Evolutionary conservation across 2,329 filamentous ascomycete species (phyloP).

Genomic region (Aspergillus arachidicola): DNA sequence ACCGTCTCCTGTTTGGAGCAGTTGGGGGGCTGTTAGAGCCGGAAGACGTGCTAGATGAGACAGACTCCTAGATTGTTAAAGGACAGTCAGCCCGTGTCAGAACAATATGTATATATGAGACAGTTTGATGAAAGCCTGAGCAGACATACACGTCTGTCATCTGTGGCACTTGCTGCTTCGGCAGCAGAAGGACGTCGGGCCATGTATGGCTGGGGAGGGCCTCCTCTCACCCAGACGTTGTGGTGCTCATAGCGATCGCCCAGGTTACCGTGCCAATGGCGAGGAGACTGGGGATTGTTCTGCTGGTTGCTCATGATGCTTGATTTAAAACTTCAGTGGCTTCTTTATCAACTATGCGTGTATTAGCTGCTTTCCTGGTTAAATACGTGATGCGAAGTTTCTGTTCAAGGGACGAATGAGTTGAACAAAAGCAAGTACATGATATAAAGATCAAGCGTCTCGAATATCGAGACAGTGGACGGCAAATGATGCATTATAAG

Average conservation of each 20-base stretch:
- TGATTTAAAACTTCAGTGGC: neutral
- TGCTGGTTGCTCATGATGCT: slow-evolving; percentile 26
- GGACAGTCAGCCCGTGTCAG: neutral
- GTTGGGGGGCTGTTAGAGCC: slow-evolving; percentile 21
- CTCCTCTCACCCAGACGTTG: slow-evolving; percentile 40
- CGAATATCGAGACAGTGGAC: neutral
- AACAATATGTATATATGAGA: neutral
- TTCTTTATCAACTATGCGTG: neutral
- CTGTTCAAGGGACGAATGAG: neutral
- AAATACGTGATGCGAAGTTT: neutral
- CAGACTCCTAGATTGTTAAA: slow-evolving; percentile 28
- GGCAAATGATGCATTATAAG: neutral
- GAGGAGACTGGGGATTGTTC: slow-evolving; percentile 20
- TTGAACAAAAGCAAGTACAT: too few relatives aligned
- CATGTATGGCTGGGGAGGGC: slow-evolving; percentile 18
- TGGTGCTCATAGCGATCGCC: slow-evolving; percentile 40
- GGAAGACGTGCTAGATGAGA: slow-evolving; percentile 32
- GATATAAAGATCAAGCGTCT: neutral
- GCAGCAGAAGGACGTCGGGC: slow-evolving; percentile 26
- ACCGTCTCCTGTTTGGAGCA: slow-evolving; percentile 30
- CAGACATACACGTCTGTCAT: slow-evolving; percentile 32
- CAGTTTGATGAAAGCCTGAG: neutral
- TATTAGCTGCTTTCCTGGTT: neutral
- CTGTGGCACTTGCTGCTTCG: slow-evolving; percentile 26
- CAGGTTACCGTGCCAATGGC: slow-evolving; percentile 38